A percentile compares a stretch with the other conserved stretches of the same genome.
Conservation (phyloP, 2,329 filamentous ascomycete genomes). For the Fusarium illudens region DNA sequence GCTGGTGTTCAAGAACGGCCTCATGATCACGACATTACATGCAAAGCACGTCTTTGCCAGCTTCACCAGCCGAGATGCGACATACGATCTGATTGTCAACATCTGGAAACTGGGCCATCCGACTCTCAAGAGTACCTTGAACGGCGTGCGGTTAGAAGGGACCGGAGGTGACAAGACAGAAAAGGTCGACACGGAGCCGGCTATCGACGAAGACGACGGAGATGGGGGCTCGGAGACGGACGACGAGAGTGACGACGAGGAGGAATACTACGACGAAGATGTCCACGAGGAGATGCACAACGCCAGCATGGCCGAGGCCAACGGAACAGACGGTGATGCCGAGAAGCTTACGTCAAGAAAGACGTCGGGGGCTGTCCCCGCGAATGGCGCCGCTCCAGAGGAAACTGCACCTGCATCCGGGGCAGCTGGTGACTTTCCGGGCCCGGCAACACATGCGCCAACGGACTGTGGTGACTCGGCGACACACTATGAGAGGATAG, state of each 20-base stretch:
- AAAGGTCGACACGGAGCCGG: conserved; percentile 69
- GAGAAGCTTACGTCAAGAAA: conserved; percentile 77
- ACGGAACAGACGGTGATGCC: conserved; percentile 56
- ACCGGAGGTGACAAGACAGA: conserved; percentile 91
- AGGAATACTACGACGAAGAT: conserved; percentile 71
- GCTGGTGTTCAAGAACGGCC: conserved; percentile 94
- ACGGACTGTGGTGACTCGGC: conserved; percentile 85
- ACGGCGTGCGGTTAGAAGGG: conserved; percentile 84
- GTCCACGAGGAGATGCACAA: conserved; percentile 83
- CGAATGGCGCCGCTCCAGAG: conserved; percentile 57
- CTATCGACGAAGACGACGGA: conserved; percentile 49
- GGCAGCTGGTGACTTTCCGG: conserved; percentile 75
- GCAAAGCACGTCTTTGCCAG: conserved; percentile 96
- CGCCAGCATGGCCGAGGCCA: conserved; percentile 65
- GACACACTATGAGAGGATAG: conserved; percentile 82
- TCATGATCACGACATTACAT: conserved; percentile 95
- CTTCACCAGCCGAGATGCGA: conserved; percentile 92
- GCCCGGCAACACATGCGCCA: conserved; percentile 79
- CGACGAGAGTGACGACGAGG: conserved; percentile 70
- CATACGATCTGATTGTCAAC: conserved; percentile 95
- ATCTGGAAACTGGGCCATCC: conserved; percentile 99
- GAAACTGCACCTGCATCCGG: conserved; percentile 56
- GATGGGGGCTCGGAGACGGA: conserved; percentile 65
- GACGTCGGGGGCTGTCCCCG: conserved; percentile 64
- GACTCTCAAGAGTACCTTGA: conserved; percentile 87